phyloP scores from a whole-genome alignment of 2,329 filamentous ascomycete species.

The Berkeleyomyces rouxiae region DNA sequence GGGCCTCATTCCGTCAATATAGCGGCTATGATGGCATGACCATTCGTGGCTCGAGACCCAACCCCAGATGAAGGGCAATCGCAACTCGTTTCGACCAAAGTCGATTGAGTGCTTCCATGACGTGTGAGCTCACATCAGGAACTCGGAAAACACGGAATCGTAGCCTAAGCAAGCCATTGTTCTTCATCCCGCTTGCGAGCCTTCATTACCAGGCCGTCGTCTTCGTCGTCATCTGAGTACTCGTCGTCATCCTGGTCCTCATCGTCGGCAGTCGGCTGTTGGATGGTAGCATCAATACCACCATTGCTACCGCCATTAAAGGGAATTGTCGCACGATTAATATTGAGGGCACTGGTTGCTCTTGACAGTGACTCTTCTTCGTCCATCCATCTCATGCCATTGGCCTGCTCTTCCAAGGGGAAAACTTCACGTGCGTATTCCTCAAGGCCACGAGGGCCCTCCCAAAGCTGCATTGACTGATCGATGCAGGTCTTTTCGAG shows the following conservation, averaged over 20 bases:
- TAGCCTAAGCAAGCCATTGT: conserved; percentile 37
- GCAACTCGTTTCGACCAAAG: background rate
- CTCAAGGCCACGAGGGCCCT: conserved; percentile 75
- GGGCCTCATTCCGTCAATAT: background rate
- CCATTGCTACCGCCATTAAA: conserved; percentile 19
- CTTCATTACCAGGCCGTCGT: conserved; percentile 41
- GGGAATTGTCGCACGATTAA: conserved; percentile 8
- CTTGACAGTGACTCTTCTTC: conserved; percentile 22
- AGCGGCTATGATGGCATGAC: background rate
- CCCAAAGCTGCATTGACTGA: conserved; percentile 71
- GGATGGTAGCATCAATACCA: conserved; percentile 23
- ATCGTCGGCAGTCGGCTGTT: conserved; percentile 18
- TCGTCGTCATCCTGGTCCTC: conserved; percentile 27
- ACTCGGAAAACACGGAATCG: background rate
- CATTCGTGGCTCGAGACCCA: background rate
- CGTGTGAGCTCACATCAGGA: background rate
- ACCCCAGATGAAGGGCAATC: background rate
- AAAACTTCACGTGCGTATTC: conserved; percentile 94
- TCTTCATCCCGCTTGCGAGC: conserved; percentile 40
- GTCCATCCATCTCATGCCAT: conserved; percentile 86
- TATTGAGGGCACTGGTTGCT: conserved; percentile 8
- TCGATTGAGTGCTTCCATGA: no score
- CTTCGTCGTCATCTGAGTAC: conserved; percentile 28
- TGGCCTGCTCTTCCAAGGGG: conserved; percentile 83
- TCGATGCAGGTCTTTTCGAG: conserved; percentile 50